Percentiles rank a stretch among this genome's conserved stretches.
Evolutionary conservation across 345 rosid genomes (phyloP).

Genomic region (Moricandia arvensis): DNA sequence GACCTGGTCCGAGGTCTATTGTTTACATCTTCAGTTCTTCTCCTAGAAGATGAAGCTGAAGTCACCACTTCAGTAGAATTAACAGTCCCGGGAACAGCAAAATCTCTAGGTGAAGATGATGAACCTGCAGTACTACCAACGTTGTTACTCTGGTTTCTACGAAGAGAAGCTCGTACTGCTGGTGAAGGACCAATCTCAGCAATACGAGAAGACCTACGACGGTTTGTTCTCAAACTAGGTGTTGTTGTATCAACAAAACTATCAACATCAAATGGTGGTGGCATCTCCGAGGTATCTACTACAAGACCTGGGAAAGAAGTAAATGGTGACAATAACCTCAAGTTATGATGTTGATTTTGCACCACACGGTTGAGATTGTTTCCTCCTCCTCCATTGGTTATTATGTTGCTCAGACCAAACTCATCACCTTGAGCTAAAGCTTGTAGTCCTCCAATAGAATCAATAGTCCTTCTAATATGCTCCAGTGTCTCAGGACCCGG

Average conservation of each 20-base stretch:
- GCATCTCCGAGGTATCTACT: slow-evolving; percentile 39
- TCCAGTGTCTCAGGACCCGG: slow-evolving; percentile 40
- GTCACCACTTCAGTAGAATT: not conserved
- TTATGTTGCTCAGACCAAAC: slow-evolving; percentile 24
- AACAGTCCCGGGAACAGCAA: slow-evolving; percentile 11
- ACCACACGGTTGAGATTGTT: not conserved
- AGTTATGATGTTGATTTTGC: slow-evolving; percentile 21
- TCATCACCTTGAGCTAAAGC: slow-evolving; percentile 35
- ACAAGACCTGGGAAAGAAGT: slow-evolving; percentile 43
- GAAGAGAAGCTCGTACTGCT: slow-evolving; percentile 9
- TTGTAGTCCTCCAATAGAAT: slow-evolving; percentile 35
- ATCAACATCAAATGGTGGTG: slow-evolving; percentile 35
- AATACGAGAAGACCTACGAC: slow-evolving; percentile 23
- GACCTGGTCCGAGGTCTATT: not conserved
- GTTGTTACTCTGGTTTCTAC: slow-evolving; percentile 27
- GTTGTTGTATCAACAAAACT: slow-evolving; percentile 33
- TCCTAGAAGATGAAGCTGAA: not conserved
- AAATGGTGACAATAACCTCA: slow-evolving; percentile 25
- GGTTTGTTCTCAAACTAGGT: slow-evolving; percentile 33
- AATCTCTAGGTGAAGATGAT: slow-evolving; percentile 20
- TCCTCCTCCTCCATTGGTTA: slow-evolving; percentile 23
- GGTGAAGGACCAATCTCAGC: slow-evolving; percentile 36
- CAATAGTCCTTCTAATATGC: slow-evolving; percentile 41
- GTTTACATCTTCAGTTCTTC: not conserved
- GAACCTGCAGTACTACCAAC: slow-evolving; percentile 3